A percentile compares a stretch with the other conserved stretches of the same genome.
Evolutionary conservation across 176 grass and related monocot genomes (phyloP).

Genomic region (Melocanna baccifera): DNA sequence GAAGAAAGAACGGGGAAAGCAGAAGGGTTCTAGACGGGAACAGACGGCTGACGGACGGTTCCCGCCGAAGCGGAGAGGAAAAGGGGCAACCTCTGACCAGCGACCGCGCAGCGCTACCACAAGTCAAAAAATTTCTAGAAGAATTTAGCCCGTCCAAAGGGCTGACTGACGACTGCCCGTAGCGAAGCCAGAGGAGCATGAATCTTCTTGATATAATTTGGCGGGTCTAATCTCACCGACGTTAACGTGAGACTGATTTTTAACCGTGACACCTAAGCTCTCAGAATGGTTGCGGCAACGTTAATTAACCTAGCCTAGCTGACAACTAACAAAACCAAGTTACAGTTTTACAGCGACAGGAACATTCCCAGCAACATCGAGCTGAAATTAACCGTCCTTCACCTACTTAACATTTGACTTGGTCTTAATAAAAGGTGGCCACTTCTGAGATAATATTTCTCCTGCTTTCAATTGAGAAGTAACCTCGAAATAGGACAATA

Average conservation of each 20-base stretch:
- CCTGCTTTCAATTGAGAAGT: neutral
- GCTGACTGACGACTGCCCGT: neutral
- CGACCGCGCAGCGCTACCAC: neutral
- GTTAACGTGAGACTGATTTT: neutral
- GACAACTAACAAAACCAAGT: neutral
- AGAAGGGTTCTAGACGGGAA: neutral
- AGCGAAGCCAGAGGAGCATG: neutral
- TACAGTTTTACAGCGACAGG: neutral
- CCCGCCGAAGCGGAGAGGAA: no score
- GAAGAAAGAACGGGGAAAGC: neutral
- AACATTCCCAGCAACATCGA: neutral
- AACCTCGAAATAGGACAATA: neutral
- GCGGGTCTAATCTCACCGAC: neutral
- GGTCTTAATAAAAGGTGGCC: neutral
- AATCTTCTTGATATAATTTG: neutral
- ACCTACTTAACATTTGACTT: neutral
- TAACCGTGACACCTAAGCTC: neutral
- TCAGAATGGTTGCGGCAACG: neutral
- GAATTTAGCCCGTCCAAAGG: neutral
- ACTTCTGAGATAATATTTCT: neutral
- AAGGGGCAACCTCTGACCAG: neutral
- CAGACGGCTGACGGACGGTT: no score
- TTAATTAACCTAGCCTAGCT: neutral
- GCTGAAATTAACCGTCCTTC: neutral
- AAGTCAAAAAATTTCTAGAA: slow-evolving; percentile 15